Evolutionary conservation across 1,284 basidiomycete species (phyloP), one percentile per base, ranked within the genome.

Genomic region (Puccinia novopanici): DNA sequence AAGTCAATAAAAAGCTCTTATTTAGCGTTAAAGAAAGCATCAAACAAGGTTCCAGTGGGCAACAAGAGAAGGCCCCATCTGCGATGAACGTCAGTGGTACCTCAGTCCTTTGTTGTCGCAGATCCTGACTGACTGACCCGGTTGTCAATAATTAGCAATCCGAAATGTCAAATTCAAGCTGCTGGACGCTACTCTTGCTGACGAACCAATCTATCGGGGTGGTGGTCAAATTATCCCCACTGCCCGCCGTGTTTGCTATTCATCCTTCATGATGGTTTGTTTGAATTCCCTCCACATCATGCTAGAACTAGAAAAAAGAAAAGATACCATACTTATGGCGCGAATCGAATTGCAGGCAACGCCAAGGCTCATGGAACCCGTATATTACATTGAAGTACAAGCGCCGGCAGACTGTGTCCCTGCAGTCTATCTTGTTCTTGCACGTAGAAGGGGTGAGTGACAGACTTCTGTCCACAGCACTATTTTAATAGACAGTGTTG

Each of bases 41-140:
- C 85, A 96, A 94, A 87, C 97, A 99, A 87, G 97, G 48, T 99
- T 99, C 91, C 97, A 98, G 86, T 99, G 97, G 97, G 97, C 93
- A 80, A 91, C 96, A 71, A 89, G 96, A 65, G 97, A 99, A 88
- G 97, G 97, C 0, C 97, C 97, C 27, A 85, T 99, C 73, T 98
- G 95, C 85, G 97, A 99, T 85, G 97, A 99, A 87, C 97, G 94
- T 96, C 84, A 89, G 94, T 90, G 65, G 40, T 27, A 27, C 27
- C 27, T n/a, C 15, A 75, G 24, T 13, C n/a, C 42, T 37, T 55
- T 3, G 22, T 24, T 42, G 19, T 12, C 27, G 45, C 22, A n/a
- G 15, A 27, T 5, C 27, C 50, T 4, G 27, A 13, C 48, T 76
- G 75, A 55, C 48, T 17, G 72, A 27, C 45, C 24, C 45, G 59